Base-by-base conservation (phyloP, 2,329 filamentous ascomycete genomes). In the Colletotrichum siamense region DNA sequence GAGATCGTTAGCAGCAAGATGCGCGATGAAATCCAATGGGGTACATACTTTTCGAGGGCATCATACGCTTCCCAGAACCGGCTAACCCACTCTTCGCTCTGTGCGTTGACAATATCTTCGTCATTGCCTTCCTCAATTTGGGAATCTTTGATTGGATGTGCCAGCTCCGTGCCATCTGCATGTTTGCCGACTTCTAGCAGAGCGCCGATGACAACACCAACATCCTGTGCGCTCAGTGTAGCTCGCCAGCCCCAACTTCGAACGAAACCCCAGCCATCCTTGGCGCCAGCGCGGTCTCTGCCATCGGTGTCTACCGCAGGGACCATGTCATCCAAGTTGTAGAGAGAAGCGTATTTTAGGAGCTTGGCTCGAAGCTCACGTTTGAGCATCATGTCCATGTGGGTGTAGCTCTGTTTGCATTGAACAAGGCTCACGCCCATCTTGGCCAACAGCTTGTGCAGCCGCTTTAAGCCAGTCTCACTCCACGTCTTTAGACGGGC, bases 321-420 rank as follows among this genome's bases (percentile, higher is more conserved):
- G 0, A 99, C 96, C 81, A 99, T 92, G 68, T 96, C 97, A 79
- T 99, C 96, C 2, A 99, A 90, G 32, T 98, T 97, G 84, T 99
- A 99, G 77, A 98, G 90, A 2, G 95, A 95, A 0, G 96, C 96
- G 82, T 98, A 99, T 81, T 96, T 96, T 24, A 98, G 89, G 3
- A 99, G 89, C 76, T 98, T 95, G 64, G 95, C 92, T 57, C 96
- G 93, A 34, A 99, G 87, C 34, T 95, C 95, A 7, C 95, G 93
- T 86, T 99, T 99, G 39, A 99, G 88, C 84, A 98, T 94, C 93
- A 98, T 98, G 85, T 99, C 96, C 96, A 99, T 99, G 84, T 99
- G 97, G 0, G 96, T 95, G 83, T 99, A 99, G 82, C 93, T 96
- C 85, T 99, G 97, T 81, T 95, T 96, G 86, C 96, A 98, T 86